A percentile compares a stretch with the other conserved stretches of the same genome.
phyloP scores from a whole-genome alignment of 2,329 filamentous ascomycete species.

The Hypoxylon sp. region DNA sequence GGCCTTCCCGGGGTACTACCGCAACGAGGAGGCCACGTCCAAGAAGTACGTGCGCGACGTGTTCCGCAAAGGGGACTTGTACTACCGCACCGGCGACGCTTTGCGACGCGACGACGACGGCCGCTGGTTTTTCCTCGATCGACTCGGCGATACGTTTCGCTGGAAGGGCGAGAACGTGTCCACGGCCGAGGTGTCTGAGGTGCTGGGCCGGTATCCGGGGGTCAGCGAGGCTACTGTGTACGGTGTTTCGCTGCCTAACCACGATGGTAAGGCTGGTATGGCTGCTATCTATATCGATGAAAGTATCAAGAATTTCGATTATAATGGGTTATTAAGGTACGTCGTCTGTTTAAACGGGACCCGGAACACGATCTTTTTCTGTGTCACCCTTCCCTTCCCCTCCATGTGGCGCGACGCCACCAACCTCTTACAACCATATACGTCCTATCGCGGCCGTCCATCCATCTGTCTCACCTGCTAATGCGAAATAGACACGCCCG shows the following conservation, averaged over 20 bases:
- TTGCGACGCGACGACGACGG: slow-evolving; percentile 69
- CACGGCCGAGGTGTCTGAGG: slow-evolving; percentile 72
- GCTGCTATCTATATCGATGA: slow-evolving; percentile 66
- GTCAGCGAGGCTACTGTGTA: slow-evolving; percentile 75
- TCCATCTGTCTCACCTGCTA: no score
- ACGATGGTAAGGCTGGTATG: slow-evolving; percentile 75
- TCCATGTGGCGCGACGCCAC: no score
- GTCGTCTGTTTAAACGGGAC: no score
- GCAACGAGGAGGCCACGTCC: slow-evolving; percentile 70
- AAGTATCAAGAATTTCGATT: slow-evolving; percentile 63
- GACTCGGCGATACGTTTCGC: slow-evolving; percentile 75
- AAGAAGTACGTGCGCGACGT: slow-evolving; percentile 73
- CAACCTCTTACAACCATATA: no score
- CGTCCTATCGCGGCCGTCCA: no score
- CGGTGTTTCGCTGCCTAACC: slow-evolving; percentile 69
- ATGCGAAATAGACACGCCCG: slow-evolving; percentile 59
- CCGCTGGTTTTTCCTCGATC: slow-evolving; percentile 74
- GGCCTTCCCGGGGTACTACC: slow-evolving; percentile 73
- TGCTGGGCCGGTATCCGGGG: slow-evolving; percentile 65
- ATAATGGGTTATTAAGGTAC: slow-evolving; percentile 63
- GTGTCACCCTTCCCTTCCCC: neutral
- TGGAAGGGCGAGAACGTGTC: slow-evolving; percentile 78
- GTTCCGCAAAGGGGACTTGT: slow-evolving; percentile 72
- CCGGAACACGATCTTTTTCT: neutral
- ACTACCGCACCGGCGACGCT: slow-evolving; percentile 74